Base-by-base conservation (phyloP, 2,329 filamentous ascomycete genomes). In the Davidsoniella virescens region DNA sequence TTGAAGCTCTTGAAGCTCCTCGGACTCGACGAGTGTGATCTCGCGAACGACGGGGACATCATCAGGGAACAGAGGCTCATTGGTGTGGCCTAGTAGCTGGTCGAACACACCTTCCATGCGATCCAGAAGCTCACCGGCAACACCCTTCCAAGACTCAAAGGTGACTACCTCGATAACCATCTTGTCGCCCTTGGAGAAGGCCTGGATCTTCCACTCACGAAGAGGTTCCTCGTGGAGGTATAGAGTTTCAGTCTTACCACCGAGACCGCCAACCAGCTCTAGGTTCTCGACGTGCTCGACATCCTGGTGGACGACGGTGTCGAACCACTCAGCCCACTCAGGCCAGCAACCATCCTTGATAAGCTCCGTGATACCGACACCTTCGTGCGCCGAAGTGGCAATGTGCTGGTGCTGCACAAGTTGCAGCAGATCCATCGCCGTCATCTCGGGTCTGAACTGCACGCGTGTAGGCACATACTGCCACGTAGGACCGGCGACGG, bases 401-500 rank as follows among this genome's bases (percentile, higher is more conserved):
- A 77, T 67, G 57, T 78, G 73, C 59, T 79, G 76, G 52, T 71
- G 63, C 60, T 79, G 73, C 17, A 78, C 67, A 51, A 66, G 62
- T 14, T 66, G 64, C 51, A 79, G 68, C 3, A 79, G 64, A 50
- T 78, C 72, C 2, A 67, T 54, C 0, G 64, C 72, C 2, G 68
- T 75, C 52, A 51, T 51, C 70, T 73, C 75, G 2, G 61, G 59
- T 2, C 66, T 63, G 57, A 83, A 75, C 25, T 63, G 64, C 12
- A 83, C 71, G 17, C 80, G 70, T 36, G 82, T 70, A 0, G 80
- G 80, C 1, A 80, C 69, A 58, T 82, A 78, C 56, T 83, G 79
- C 69, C 79, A 79, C 54, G 77, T 80, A 0, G 80, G 80, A 0
- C 80, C 80, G 43, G 76, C 69, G 44, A 81, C 74, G 49, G 65